Percentiles rank a stretch among this genome's conserved stretches.
phyloP scores from a whole-genome alignment of 2,329 filamentous ascomycete genomes.

The Fusarium paranaense region DNA sequence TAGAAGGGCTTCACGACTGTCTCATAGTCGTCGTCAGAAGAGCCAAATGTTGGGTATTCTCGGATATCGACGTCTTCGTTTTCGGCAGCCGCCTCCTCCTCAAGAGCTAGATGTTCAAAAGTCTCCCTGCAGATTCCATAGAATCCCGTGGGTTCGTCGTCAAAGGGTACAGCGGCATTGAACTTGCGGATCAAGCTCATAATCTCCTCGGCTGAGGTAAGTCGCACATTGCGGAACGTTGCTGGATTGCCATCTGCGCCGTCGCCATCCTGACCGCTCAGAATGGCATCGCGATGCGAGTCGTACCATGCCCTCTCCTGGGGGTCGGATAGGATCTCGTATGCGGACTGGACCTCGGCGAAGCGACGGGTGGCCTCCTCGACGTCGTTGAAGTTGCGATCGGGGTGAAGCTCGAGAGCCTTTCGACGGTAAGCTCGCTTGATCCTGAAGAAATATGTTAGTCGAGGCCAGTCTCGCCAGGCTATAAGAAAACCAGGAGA shows the following conservation, averaged over 20 bases:
- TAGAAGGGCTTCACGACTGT: conserved; percentile 85
- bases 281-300: conserved; percentile 87
- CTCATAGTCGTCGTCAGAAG: conserved; percentile 80
- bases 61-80: conserved; percentile 71
- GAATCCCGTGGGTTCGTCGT: conserved; percentile 84
- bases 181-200: conserved; percentile 83
- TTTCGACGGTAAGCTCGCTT: conserved; percentile 93
- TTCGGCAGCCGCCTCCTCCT: conserved; percentile 81
- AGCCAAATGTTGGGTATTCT: conserved; percentile 86
- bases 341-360: conserved; percentile 91
- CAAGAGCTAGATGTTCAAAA: conserved; percentile 83
- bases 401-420: conserved; percentile 92
- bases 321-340: conserved; percentile 94
- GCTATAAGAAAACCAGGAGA: background rate
- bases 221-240: conserved; percentile 74
- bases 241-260: conserved; percentile 63
- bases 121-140: conserved; percentile 81
- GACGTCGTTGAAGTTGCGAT: conserved; percentile 89
- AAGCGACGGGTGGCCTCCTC: conserved; percentile 87
- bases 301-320: conserved; percentile 99
- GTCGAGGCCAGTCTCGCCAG: background rate
- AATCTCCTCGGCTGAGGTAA: conserved; percentile 86
- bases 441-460: conserved; percentile 66
- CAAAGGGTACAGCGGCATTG: conserved; percentile 80
- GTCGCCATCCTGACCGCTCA: conserved; percentile 71